These are phyloP conservation scores for Vitis labrusca DNA, from an alignment of 164 flowering plant genomes.

Conservation along the genomic window DNA sequence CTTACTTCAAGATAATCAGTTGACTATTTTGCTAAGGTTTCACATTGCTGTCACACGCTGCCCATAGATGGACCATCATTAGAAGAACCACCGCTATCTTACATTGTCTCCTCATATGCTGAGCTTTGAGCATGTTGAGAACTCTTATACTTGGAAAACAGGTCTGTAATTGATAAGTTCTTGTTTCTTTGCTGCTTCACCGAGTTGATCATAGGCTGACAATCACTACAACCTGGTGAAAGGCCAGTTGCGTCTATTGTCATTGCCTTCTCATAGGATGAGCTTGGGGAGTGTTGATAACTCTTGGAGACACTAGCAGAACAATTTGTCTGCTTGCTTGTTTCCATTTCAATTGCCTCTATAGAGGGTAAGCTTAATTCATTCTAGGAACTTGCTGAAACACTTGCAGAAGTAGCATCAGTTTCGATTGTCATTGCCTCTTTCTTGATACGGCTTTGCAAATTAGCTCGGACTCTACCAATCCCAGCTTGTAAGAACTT, in stretches of 20 bases:
- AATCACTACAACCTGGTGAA: constrained; percentile 4
- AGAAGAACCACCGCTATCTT: constrained; percentile 16
- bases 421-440: constrained; percentile 83
- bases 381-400: background rate
- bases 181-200: constrained; percentile 10
- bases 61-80: constrained; percentile 12
- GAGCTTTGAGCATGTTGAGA: constrained; percentile 13
- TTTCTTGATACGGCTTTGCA: constrained; percentile 86
- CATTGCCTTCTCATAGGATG: constrained; percentile 10
- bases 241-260: constrained; percentile 7
- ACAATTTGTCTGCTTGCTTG: background rate
- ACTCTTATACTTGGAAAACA: constrained; percentile 37
- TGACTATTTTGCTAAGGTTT: no score
- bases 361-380: background rate
- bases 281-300: background rate
- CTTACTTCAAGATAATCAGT: no score
- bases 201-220: constrained; percentile 7
- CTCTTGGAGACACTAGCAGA: background rate
- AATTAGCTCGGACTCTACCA: constrained; percentile 75
- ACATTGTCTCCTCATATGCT: constrained; percentile 11
- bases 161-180: constrained; percentile 23
- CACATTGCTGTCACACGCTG: constrained; percentile 6
- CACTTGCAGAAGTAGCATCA: background rate
- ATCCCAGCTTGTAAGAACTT: constrained; percentile 79
- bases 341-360: constrained; percentile 8